Percentiles rank a stretch among this genome's conserved stretches.
Evolutionary conservation across 2,329 filamentous ascomycete species (phyloP).

Genomic region (Xylaria multiplex): DNA sequence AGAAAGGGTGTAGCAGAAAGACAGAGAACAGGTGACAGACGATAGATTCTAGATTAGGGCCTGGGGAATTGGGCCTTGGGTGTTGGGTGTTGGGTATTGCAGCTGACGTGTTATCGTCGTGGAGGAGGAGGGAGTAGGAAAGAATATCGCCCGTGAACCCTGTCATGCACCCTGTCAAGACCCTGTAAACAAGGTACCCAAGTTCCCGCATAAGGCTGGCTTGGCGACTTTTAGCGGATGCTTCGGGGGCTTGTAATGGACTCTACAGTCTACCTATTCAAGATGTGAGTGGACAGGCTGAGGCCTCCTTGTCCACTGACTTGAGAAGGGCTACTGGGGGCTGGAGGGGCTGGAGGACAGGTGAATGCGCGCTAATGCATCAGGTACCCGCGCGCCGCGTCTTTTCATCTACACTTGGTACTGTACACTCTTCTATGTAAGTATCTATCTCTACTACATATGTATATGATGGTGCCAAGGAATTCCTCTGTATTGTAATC

Average conservation of each 20-base stretch:
- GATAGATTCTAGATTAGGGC: conserved; percentile 4
- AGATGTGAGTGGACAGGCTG: conserved; percentile 17
- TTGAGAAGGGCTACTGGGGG: neutral
- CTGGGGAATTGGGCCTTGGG: neutral
- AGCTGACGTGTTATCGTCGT: conserved; percentile 22
- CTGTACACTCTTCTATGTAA: no score
- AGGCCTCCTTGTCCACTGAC: conserved; percentile 27
- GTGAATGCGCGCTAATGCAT: conserved; percentile 24
- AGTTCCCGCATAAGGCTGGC: conserved; percentile 10
- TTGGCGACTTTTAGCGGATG: conserved; percentile 11
- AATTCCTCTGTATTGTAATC: no score
- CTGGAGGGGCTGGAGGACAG: no score
- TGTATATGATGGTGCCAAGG: no score
- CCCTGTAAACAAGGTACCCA: neutral
- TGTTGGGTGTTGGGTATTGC: conserved; percentile 9
- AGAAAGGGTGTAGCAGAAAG: conserved; percentile 9
- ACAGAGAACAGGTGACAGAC: conserved; percentile 9
- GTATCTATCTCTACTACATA: no score
- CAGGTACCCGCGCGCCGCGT: conserved; percentile 22
- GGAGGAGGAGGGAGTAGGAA: conserved; percentile 4
- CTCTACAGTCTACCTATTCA: neutral
- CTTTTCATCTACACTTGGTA: neutral
- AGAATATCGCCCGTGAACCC: neutral
- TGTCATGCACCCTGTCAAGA: neutral
- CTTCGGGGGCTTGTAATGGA: conserved; percentile 1